phyloP scores from a whole-genome alignment of 1,139 yeast species.

The Yamadazyma oceani region DNA sequence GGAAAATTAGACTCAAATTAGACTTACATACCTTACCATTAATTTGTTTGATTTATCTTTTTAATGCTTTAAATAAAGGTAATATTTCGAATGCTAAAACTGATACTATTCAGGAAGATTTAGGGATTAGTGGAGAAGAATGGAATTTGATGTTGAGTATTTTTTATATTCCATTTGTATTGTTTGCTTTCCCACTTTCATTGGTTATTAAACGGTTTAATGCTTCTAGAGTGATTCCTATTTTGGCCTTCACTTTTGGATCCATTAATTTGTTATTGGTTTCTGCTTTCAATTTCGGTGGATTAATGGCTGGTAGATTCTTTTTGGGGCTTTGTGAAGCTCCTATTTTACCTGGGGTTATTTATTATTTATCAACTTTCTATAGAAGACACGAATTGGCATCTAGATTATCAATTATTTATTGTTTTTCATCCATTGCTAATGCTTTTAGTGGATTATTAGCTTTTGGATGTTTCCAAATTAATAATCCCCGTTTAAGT shows the following conservation, averaged over 20 bases:
- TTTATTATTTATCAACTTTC: conserved; percentile 31
- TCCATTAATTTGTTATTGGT: conserved; percentile 26
- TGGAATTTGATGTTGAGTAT: conserved; percentile 31
- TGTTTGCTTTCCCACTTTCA: conserved; percentile 35
- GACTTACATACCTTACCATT: conserved; percentile 34
- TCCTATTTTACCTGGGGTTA: conserved; percentile 29
- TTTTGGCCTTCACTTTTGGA: conserved; percentile 31
- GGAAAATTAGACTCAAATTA: conserved; percentile 30
- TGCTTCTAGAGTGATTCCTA: conserved; percentile 30
- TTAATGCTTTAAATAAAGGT: conserved; percentile 30
- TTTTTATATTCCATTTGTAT: conserved; percentile 31
- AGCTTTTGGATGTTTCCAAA: conserved; percentile 30
- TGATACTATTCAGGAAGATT: conserved; percentile 26
- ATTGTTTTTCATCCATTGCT: conserved; percentile 28
- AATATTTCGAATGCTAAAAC: conserved; percentile 31
- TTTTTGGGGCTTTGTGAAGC: conserved; percentile 30
- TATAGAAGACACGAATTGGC: conserved; percentile 29
- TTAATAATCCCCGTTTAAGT: conserved; percentile 20
- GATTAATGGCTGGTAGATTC: conserved; percentile 27
- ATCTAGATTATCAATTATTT: conserved; percentile 25
- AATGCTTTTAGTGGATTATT: conserved; percentile 26
- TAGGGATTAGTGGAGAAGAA: conserved; percentile 27
- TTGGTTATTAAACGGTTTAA: conserved; percentile 28
- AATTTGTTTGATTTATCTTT: conserved; percentile 27
- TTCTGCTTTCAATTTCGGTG: conserved; percentile 23